These are phyloP conservation scores for Pseudogymnoascus sp. DNA, from an alignment of 2,329 filamentous ascomycete species.

Conservation along the genomic window DNA sequence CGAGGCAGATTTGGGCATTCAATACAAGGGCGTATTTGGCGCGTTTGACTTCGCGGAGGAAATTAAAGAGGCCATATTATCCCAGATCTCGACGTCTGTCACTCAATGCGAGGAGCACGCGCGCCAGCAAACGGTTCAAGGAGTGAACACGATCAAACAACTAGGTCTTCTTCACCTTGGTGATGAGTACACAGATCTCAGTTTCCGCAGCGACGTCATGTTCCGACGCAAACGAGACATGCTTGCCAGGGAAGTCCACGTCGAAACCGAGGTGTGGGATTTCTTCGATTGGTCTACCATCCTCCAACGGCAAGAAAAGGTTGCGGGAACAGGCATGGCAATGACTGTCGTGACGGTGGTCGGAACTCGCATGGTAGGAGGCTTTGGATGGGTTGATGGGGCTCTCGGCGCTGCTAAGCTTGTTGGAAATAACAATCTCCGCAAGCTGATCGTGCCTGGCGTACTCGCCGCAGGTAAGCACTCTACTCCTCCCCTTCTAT, in stretches of 20 bases:
- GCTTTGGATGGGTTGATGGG: conserved; percentile 83
- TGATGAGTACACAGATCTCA: conserved; percentile 75
- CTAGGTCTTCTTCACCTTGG: conserved; percentile 83
- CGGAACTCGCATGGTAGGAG: conserved; percentile 72
- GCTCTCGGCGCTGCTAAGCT: conserved; percentile 74
- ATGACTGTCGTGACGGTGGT: conserved; percentile 84
- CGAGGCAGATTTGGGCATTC: conserved; percentile 69
- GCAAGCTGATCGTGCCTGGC: conserved; percentile 73
- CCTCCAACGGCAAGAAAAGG: conserved; percentile 86
- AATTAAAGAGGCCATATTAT: conserved; percentile 83
- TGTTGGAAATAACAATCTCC: conserved; percentile 72
- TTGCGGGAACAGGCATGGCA: conserved; percentile 89
- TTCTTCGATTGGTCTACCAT: conserved; percentile 84
- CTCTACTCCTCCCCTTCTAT: conserved; percentile 8
- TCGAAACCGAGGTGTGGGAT: conserved; percentile 82
- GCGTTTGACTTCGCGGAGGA: conserved; percentile 92
- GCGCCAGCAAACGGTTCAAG: conserved; percentile 65
- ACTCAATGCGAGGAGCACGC: conserved; percentile 76
- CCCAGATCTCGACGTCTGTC: conserved; percentile 75
- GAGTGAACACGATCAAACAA: conserved; percentile 82
- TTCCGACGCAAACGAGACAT: conserved; percentile 78
- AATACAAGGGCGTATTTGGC: conserved; percentile 77
- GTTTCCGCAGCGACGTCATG: conserved; percentile 89
- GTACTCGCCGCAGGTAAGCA: conserved; percentile 69
- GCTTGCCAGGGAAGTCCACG: conserved; percentile 75